phyloP scores from a whole-genome alignment of 177 flowering plant species.

The Vitis hybrid region DNA sequence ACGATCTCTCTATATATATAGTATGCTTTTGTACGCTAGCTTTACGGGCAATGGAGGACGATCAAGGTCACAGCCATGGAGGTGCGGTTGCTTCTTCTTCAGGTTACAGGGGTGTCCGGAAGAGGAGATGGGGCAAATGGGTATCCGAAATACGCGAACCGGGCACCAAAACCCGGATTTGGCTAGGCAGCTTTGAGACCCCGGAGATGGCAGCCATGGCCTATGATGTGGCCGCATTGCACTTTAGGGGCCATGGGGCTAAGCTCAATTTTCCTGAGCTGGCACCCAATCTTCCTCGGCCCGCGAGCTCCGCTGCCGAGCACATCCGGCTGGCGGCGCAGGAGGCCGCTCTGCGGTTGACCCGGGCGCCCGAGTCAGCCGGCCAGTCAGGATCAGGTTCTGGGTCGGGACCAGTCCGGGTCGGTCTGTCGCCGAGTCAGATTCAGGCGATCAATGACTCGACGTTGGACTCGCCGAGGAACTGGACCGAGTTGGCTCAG shows the following conservation, averaged over 20 bases:
- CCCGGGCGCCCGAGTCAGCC: background rate
- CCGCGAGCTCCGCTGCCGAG: conserved; percentile 38
- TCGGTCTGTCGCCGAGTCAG: conserved; percentile 48
- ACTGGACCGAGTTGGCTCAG: conserved; percentile 42
- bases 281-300: conserved; percentile 36
- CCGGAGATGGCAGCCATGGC: conserved; percentile 43
- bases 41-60: no score
- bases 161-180: conserved; percentile 32
- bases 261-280: conserved; percentile 60
- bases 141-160: conserved; percentile 45
- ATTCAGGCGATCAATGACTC: conserved; percentile 43
- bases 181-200: conserved; percentile 36
- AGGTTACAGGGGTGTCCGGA: conserved; percentile 28
- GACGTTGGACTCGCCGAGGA: conserved; percentile 59
- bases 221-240: conserved; percentile 38
- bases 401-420: conserved; percentile 14
- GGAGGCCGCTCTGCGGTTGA: conserved; percentile 35
- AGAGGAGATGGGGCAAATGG: conserved; percentile 47
- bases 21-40: no score
- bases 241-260: conserved; percentile 42
- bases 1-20: no score
- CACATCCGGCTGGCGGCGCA: conserved; percentile 53
- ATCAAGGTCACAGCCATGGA: background rate
- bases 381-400: background rate
- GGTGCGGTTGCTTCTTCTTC: background rate